These are phyloP conservation scores for Olyra latifolia DNA, from an alignment of 176 grass and related monocot species.

Conservation along the genomic window DNA sequence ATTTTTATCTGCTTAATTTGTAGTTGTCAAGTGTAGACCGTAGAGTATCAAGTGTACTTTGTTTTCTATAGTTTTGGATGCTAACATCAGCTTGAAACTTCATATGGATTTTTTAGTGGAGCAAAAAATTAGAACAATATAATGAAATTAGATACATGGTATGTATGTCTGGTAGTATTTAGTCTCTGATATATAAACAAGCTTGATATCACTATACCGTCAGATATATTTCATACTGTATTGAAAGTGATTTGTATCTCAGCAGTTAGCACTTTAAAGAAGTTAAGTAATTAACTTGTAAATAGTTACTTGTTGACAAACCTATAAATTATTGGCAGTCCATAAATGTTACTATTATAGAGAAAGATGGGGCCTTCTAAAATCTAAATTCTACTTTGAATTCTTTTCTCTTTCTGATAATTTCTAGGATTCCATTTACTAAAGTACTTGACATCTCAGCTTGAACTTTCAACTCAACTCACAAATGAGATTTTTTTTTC, in stretches of 20 bases:
- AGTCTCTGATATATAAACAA: background rate
- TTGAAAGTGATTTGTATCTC: background rate
- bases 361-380: background rate
- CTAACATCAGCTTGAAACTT: background rate
- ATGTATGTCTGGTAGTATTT: constrained; percentile 10
- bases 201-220: background rate
- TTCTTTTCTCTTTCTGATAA: constrained; percentile 3
- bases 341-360: background rate
- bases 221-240: background rate
- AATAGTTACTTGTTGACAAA: background rate
- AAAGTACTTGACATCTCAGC: no score
- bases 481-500: background rate
- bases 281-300: constrained; percentile 6
- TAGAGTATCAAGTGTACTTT: background rate
- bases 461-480: background rate
- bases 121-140: background rate
- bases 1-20: constrained; percentile 18
- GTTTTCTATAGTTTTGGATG: background rate
- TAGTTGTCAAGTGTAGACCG: background rate
- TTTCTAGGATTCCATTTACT: background rate
- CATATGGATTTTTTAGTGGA: background rate
- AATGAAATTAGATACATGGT: constrained; percentile 19
- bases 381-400: background rate
- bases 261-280: background rate
- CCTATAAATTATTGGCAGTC: background rate